Percentiles rank a stretch among this genome's conserved stretches.
Conservation (phyloP, 2,329 filamentous ascomycete species). For the Diaporthe sp. region DNA sequence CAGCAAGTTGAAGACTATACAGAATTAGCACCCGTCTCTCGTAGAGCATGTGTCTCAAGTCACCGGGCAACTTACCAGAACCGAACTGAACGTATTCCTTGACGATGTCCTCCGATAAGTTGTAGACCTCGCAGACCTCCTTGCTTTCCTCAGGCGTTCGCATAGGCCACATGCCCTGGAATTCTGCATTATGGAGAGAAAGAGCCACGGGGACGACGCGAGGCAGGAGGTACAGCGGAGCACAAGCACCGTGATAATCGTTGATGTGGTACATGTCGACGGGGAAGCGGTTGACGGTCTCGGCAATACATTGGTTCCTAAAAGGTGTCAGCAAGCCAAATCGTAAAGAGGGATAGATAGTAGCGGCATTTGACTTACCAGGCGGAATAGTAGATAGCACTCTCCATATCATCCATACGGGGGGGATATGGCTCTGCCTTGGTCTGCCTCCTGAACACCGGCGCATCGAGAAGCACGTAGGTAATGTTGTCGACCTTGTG, state of each 20-base stretch:
- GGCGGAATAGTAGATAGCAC: constrained; percentile 78
- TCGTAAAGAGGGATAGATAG: not conserved
- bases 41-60: constrained; percentile 67
- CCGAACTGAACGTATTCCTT: constrained; percentile 75
- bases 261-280: constrained; percentile 57
- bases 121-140: constrained; percentile 75
- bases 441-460: constrained; percentile 74
- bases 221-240: constrained; percentile 75
- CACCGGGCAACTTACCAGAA: constrained; percentile 51
- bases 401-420: constrained; percentile 77
- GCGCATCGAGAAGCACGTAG: constrained; percentile 76
- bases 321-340: constrained; percentile 51
- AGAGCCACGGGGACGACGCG: constrained; percentile 70
- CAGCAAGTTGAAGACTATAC: constrained; percentile 73
- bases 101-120: constrained; percentile 68
- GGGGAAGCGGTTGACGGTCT: constrained; percentile 71
- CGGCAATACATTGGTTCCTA: constrained; percentile 80
- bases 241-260: constrained; percentile 57
- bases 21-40: constrained; percentile 70
- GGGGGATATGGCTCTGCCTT: constrained; percentile 74
- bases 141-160: constrained; percentile 70
- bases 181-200: constrained; percentile 77
- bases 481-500: constrained; percentile 76
- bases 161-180: constrained; percentile 78
- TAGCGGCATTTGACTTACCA: constrained; percentile 57